Conservation (phyloP, 306 rosid genomes). For the Boehmeria nivea region DNA sequence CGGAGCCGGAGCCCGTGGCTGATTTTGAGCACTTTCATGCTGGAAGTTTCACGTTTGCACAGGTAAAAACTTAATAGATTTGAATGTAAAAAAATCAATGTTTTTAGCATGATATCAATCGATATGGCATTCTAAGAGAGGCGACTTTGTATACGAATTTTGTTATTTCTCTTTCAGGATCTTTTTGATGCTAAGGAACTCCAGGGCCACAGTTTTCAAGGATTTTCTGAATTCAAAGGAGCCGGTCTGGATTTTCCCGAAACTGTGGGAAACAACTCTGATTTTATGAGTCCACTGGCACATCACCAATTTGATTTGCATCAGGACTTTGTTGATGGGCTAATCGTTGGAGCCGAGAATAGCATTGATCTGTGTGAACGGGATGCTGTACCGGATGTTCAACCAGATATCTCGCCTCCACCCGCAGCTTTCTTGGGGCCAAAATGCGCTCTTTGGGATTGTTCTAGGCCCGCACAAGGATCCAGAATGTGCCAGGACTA, state of each 20-base stretch:
- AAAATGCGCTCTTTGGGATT: constrained; percentile 97
- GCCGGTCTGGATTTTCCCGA: constrained; percentile 7
- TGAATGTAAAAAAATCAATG: too few species aligned
- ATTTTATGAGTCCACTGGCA: constrained; percentile 51
- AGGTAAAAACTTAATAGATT: constrained; percentile 17
- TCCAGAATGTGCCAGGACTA: constrained; percentile 83
- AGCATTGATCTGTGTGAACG: constrained; percentile 39
- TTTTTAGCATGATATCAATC: too few species aligned
- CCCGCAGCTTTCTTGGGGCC: constrained; percentile 97
- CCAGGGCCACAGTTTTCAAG: constrained; percentile 7
- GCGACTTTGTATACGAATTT: neutral
- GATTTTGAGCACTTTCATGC: constrained; percentile 44
- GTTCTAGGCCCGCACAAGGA: constrained; percentile 91
- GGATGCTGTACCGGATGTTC: constrained; percentile 52
- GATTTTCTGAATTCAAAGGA: constrained; percentile 9
- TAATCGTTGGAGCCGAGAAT: constrained; percentile 25
- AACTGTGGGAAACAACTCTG: constrained; percentile 2
- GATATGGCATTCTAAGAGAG: too few species aligned
- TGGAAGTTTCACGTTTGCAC: constrained; percentile 25
- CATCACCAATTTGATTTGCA: constrained; percentile 61
- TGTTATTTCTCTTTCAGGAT: constrained; percentile 27
- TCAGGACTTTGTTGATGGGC: constrained; percentile 42
- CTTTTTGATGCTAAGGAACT: constrained; percentile 9
- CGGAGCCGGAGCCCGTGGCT: constrained; percentile 74
- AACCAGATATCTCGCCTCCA: constrained; percentile 82